Percentiles rank a stretch among this genome's conserved stretches.
phyloP scores from a whole-genome alignment of 2,329 filamentous ascomycete genomes.

The Colletotrichum coccodes region DNA sequence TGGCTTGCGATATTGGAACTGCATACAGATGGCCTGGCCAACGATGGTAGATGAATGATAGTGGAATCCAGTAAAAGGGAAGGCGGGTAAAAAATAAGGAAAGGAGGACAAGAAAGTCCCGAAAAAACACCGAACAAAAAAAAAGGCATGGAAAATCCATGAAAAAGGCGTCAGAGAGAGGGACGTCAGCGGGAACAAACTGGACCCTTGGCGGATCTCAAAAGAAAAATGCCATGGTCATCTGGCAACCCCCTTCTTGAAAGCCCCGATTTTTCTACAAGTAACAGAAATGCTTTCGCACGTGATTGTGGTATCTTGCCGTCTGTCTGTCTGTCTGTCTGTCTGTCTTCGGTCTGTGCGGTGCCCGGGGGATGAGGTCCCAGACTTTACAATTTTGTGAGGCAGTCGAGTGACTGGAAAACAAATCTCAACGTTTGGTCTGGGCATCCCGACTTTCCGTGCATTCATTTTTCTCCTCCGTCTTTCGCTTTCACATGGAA shows the following conservation, averaged over 20 bases:
- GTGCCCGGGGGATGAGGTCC: neutral
- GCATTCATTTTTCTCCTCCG: neutral
- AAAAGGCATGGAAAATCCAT: slow-evolving; percentile 10
- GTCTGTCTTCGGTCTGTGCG: neutral
- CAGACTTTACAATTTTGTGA: neutral
- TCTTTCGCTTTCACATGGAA: slow-evolving; percentile 26
- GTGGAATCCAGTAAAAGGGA: too few relatives aligned
- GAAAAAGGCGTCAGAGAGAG: neutral
- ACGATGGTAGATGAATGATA: too few relatives aligned
- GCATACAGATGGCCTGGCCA: too few relatives aligned
- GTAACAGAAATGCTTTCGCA: neutral
- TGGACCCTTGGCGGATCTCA: slow-evolving; percentile 25
- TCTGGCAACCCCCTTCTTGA: slow-evolving; percentile 3
- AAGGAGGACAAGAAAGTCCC: neutral
- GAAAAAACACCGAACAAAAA: too few relatives aligned
- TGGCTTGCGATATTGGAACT: too few relatives aligned
- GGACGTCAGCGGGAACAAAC: slow-evolving; percentile 2
- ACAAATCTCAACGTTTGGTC: slow-evolving; percentile 1
- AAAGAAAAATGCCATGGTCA: slow-evolving; percentile 23
- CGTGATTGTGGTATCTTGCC: slow-evolving; percentile 10
- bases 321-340: too few relatives aligned
- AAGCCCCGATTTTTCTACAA: slow-evolving; percentile 11
- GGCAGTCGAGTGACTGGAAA: neutral
- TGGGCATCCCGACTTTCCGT: neutral
- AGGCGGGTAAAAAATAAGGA: neutral